phyloP scores from a whole-genome alignment of 106 monocot genomes.

The Allium sativum region DNA sequence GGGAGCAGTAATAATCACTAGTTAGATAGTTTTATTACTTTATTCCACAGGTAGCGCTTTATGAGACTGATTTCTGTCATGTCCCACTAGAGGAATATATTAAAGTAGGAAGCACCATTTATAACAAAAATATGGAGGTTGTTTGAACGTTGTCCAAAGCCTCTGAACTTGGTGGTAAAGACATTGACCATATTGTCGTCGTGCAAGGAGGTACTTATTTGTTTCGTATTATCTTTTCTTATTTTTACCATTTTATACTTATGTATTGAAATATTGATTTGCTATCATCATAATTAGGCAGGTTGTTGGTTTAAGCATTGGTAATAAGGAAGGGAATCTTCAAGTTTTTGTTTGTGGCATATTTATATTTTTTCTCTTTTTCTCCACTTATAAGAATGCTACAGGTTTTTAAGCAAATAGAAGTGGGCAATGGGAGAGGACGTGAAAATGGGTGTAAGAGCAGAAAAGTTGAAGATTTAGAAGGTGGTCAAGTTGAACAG shows the following conservation, averaged over 20 bases:
- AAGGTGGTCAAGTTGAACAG: no score
- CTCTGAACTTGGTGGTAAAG: constrained; percentile 81
- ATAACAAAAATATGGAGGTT: constrained; percentile 64
- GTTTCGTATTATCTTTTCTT: neutral
- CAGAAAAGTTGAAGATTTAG: no score
- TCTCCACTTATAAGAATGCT: no score
- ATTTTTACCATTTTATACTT: neutral
- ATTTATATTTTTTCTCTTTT: no score
- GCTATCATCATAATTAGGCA: constrained; percentile 6
- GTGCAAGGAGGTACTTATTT: constrained; percentile 75
- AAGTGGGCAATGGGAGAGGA: no score
- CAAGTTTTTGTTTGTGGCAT: no score
- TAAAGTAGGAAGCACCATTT: constrained; percentile 80
- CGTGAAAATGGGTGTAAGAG: no score
- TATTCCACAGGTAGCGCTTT: constrained; percentile 65
- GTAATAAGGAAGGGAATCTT: no score
- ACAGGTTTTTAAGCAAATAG: no score
- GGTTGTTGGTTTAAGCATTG: no score
- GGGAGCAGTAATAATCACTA: no score
- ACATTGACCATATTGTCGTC: constrained; percentile 93
- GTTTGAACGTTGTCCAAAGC: constrained; percentile 50
- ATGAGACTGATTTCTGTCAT: constrained; percentile 83
- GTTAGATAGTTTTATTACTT: neutral
- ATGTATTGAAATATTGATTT: neutral
- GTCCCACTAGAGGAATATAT: constrained; percentile 93